phyloP scores from a whole-genome alignment of 495 filamentous ascomycete genomes.

The Parmelia sp. region DNA sequence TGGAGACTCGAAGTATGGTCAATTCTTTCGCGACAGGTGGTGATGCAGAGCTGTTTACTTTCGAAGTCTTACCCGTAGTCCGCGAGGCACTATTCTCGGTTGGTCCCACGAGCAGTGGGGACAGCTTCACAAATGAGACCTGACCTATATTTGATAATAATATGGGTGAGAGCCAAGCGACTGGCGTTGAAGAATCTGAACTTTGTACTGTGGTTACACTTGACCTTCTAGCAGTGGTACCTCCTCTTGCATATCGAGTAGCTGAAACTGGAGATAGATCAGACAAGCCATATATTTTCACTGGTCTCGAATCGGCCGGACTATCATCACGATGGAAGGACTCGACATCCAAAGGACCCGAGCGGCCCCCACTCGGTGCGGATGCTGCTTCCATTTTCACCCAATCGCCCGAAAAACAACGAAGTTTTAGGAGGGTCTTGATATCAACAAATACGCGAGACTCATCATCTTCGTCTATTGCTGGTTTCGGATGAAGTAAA shows the following conservation, averaged over 20 bases:
- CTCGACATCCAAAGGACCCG: conserved; percentile 45
- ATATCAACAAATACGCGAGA: conserved; percentile 83
- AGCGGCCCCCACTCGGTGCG: conserved; percentile 35
- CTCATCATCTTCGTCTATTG: conserved; percentile 79
- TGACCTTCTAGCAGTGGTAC: conserved; percentile 36
- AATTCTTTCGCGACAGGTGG: conserved; percentile 88
- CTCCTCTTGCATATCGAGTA: conserved; percentile 46
- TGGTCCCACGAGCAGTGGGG: conserved; percentile 40
- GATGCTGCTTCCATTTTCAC: conserved; percentile 66
- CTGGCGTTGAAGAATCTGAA: conserved; percentile 38
- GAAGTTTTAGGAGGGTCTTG: conserved; percentile 73
- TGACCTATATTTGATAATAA: conserved; percentile 76
- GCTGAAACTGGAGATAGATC: conserved; percentile 49
- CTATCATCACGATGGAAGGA: conserved; percentile 42
- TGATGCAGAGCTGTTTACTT: conserved; percentile 50
- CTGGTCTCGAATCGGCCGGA: conserved; percentile 61
- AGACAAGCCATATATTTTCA: conserved; percentile 79
- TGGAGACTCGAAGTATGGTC: conserved; percentile 82
- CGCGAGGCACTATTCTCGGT: conserved; percentile 23
- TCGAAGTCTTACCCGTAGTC: conserved; percentile 35
- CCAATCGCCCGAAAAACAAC: conserved; percentile 97
- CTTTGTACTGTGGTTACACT: conserved; percentile 41
- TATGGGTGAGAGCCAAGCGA: conserved; percentile 76
- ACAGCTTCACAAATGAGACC: conserved; percentile 66
- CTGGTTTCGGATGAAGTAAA: conserved; percentile 75